These are phyloP conservation scores for Hypholoma fasciculare DNA, from an alignment of 768 basidiomycete genomes.

Conservation along the genomic window DNA sequence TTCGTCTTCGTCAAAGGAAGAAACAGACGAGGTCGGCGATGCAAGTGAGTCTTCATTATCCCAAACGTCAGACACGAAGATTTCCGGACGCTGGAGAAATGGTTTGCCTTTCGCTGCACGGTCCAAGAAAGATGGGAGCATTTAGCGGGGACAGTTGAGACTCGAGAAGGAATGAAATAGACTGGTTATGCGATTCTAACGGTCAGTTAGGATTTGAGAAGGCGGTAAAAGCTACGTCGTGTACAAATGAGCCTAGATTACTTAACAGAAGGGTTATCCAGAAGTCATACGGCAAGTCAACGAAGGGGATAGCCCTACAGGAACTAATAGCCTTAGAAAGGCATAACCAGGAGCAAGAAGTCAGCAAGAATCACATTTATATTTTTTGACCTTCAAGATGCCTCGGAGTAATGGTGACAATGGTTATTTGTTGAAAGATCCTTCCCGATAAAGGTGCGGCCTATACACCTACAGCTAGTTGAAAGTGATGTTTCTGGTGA, in stretches of 20 bases:
- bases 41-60: slow-evolving; percentile 24
- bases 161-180: not conserved
- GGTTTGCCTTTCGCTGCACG: slow-evolving; percentile 7
- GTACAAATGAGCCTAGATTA: not conserved
- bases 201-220: not conserved
- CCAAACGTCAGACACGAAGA: not conserved
- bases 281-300: slow-evolving; percentile 16
- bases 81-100: slow-evolving; percentile 4
- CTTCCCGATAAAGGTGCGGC: slow-evolving; percentile 35
- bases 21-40: slow-evolving; percentile 46
- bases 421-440: slow-evolving; percentile 28
- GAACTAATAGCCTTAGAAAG: slow-evolving; percentile 29
- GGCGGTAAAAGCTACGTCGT: not conserved
- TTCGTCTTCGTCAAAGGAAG: slow-evolving; percentile 59
- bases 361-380: slow-evolving; percentile 24
- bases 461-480: slow-evolving; percentile 18
- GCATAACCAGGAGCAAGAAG: slow-evolving; percentile 25
- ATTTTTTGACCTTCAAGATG: slow-evolving; percentile 29
- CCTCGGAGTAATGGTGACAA: slow-evolving; percentile 32
- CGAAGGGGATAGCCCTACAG: slow-evolving; percentile 21
- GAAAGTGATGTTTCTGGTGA: slow-evolving; percentile 23
- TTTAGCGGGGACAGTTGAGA: slow-evolving; percentile 1
- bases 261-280: slow-evolving; percentile 5
- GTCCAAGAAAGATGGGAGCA: slow-evolving; percentile 1
- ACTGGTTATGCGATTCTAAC: not conserved